Evolutionary conservation across 1,139 yeast genomes (phyloP).

Genomic region (Kurtzmaniella quercitrusa): DNA sequence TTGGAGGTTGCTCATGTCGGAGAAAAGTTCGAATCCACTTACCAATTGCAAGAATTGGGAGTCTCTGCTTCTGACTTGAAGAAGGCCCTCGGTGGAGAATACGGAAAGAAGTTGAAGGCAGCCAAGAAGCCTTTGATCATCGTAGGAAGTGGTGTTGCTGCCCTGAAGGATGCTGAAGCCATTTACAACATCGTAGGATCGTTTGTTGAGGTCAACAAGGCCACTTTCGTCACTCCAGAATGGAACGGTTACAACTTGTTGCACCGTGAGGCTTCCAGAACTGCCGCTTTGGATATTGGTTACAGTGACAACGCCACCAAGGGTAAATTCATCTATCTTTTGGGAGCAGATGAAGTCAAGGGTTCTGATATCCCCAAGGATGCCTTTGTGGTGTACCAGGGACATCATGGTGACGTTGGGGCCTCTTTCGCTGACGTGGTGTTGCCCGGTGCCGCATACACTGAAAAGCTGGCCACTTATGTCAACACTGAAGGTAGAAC

Average conservation of each 20-base stretch:
- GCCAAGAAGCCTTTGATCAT: conserved; percentile 79
- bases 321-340: conserved; percentile 75
- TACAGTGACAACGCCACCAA: conserved; percentile 57
- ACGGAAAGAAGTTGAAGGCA: conserved; percentile 62
- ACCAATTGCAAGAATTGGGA: conserved; percentile 63
- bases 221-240: conserved; percentile 61
- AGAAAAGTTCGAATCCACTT: conserved; percentile 73
- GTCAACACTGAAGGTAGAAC: conserved; percentile 91
- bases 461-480: conserved; percentile 84
- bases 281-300: conserved; percentile 83
- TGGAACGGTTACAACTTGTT: conserved; percentile 84
- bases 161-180: conserved; percentile 61
- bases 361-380: conserved; percentile 73
- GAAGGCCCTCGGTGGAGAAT: conserved; percentile 60
- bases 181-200: conserved; percentile 60
- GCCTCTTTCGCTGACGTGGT: conserved; percentile 87
- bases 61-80: conserved; percentile 53
- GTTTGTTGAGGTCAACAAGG: conserved; percentile 51
- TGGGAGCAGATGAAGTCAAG: conserved; percentile 80
- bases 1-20: conserved; percentile 72
- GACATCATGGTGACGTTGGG: conserved; percentile 90
- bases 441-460: conserved; percentile 85
- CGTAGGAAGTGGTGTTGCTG: conserved; percentile 78
- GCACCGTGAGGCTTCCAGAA: conserved; percentile 84
- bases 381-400: conserved; percentile 87